Base-by-base conservation (phyloP, 371 early-diverging fungal species). In the Mucor lusitanicus region DNA sequence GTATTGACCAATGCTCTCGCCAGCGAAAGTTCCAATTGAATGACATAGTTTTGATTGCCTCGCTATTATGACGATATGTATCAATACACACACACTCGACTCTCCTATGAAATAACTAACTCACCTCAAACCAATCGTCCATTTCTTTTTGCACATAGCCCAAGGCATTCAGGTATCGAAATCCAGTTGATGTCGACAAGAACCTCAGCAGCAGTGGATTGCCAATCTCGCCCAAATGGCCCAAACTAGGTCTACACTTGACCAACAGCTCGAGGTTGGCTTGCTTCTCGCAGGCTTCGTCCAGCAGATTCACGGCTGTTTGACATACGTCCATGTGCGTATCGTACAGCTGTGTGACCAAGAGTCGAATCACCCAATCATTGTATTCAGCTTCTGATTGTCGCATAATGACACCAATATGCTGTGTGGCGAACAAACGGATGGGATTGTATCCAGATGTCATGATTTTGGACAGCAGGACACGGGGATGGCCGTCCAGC, bases 261-360 rank as follows among this genome's bases (percentile, higher is more conserved):
- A 94, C 90, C 7, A 92, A 74, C 3, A 88, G 68, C 61, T 91
- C 90, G 5, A 93, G 67, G 64, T 91, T 91, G 17, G 81, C 83
- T 54, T 76, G 82, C 25, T 87, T 79, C 23, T 88, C 84, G 65
- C 93, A 94, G 0, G 91, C 91, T 56, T 90, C 89, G 42, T 94
- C 91, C 21, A 95, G 71, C 2, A 90, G 82, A 2, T 71, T 69
- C 6, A 92, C 91, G 3, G 95, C 94, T 71, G 86, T 84, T 59
- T 92, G 89, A 63, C 88, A 84, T 2, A 95, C 91, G 55, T 91
- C 92, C 65, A 87, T 61, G 7, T 89, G 82, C 3, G 94, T 92
- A 72, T 94, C 95, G 70, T 93, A 94, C 0, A 94, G 77, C 85
- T 94, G 95, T 0, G 91, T 91, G 12, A 90, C 88, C 15, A 94